Evolutionary conservation across 495 filamentous ascomycete genomes (phyloP).

Genomic region (Jackrogersella minutella): DNA sequence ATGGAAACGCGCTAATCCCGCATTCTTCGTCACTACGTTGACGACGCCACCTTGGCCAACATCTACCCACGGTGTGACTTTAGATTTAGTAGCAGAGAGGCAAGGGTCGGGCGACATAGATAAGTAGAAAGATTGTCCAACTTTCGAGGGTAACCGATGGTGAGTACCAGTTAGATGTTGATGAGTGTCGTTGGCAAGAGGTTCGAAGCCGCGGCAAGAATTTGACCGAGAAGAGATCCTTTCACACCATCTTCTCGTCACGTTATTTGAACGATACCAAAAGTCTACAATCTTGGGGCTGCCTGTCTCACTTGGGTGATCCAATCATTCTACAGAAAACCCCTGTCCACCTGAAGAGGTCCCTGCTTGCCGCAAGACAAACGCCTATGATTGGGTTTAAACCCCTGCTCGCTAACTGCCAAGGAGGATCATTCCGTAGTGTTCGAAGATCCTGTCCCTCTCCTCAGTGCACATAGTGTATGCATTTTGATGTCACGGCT

Average conservation of each 20-base stretch:
- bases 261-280: slow-evolving; percentile 53
- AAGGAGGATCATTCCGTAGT: slow-evolving; percentile 45
- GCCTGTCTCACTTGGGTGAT: slow-evolving; percentile 37
- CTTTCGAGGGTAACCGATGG: background rate
- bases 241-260: slow-evolving; percentile 53
- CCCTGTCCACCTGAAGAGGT: slow-evolving; percentile 47
- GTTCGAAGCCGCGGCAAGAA: slow-evolving; percentile 17
- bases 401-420: slow-evolving; percentile 34
- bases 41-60: slow-evolving; percentile 17
- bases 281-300: slow-evolving; percentile 44
- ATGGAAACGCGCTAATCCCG: slow-evolving; percentile 33
- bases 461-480: slow-evolving; percentile 21
- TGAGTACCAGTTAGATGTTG: background rate
- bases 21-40: slow-evolving; percentile 18
- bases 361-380: slow-evolving; percentile 43
- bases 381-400: slow-evolving; percentile 49
- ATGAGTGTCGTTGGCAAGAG: slow-evolving; percentile 20
- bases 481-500: slow-evolving; percentile 19
- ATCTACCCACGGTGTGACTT: slow-evolving; percentile 1
- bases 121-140: slow-evolving; percentile 10
- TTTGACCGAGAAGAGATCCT: slow-evolving; percentile 39
- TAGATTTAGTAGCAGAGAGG: background rate
- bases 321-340: slow-evolving; percentile 48
- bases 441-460: slow-evolving; percentile 27
- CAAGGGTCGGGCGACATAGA: background rate